A percentile compares a stretch with the other conserved stretches of the same genome.
Conservation (phyloP, 139 green algal species). For the Chlorella ohadii region DNA sequence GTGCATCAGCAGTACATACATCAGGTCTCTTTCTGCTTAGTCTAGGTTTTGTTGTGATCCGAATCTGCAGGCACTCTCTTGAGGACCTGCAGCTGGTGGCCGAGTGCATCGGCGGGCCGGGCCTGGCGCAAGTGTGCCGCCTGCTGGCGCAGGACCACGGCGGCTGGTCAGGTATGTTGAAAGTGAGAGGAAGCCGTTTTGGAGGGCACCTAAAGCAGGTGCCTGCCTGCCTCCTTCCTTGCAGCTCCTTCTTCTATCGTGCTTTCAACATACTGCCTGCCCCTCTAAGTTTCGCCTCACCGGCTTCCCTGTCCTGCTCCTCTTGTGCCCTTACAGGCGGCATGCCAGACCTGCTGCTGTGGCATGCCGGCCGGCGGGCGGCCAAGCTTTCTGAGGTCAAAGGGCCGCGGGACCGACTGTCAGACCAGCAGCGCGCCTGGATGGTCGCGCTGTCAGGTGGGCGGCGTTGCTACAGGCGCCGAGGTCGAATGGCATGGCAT, state of each 20-base stretch:
- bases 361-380: conserved; percentile 47
- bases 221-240: too few relatives aligned
- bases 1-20: too few relatives aligned
- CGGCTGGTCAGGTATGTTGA: conserved; percentile 63
- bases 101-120: conserved; percentile 73
- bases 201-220: too few relatives aligned
- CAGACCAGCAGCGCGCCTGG: conserved; percentile 85
- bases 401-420: conserved; percentile 83
- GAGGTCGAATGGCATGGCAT: too few relatives aligned
- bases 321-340: conserved; percentile 52
- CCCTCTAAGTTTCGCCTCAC: not conserved
- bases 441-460: conserved; percentile 58
- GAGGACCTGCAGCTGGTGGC: conserved; percentile 73
- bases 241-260: too few relatives aligned
- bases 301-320: not conserved
- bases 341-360: conserved; percentile 93
- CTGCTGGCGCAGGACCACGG: conserved; percentile 81
- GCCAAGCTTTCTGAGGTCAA: conserved; percentile 73
- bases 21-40: too few relatives aligned
- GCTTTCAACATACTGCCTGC: not conserved
- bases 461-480: too few relatives aligned
- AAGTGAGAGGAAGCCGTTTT: too few relatives aligned
- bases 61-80: conserved; percentile 48
- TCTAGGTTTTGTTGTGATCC: too few relatives aligned
- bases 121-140: conserved; percentile 76